These are phyloP conservation scores for Mycena crocata DNA, from an alignment of 768 basidiomycete genomes.

Conservation along the genomic window DNA sequence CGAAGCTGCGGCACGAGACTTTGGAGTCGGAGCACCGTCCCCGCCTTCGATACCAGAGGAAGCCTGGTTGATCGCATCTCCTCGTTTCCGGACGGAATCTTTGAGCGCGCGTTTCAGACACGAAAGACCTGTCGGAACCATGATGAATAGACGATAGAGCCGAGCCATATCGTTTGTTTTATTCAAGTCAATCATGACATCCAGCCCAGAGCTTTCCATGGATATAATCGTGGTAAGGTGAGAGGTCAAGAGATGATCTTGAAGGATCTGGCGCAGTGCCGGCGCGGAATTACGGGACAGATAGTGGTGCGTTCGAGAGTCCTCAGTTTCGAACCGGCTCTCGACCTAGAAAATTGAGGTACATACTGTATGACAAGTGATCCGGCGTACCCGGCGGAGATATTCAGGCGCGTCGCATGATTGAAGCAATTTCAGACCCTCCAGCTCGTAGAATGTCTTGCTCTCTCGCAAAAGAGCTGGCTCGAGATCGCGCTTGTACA, in stretches of 20 bases:
- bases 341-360: slow-evolving; percentile 69
- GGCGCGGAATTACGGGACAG: slow-evolving; percentile 78
- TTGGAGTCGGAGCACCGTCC: slow-evolving; percentile 54
- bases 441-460: slow-evolving; percentile 79
- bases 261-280: slow-evolving; percentile 79
- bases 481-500: slow-evolving; percentile 90
- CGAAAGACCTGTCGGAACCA: slow-evolving; percentile 74
- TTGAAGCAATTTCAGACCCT: slow-evolving; percentile 77
- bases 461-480: slow-evolving; percentile 84
- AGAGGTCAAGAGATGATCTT: slow-evolving; percentile 79
- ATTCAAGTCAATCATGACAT: slow-evolving; percentile 87
- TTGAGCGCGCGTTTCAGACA: slow-evolving; percentile 76
- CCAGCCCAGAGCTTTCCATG: slow-evolving; percentile 87
- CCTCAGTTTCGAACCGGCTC: slow-evolving; percentile 83
- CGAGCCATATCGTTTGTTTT: slow-evolving; percentile 81
- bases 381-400: slow-evolving; percentile 72
- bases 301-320: slow-evolving; percentile 87
- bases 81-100: slow-evolving; percentile 77
- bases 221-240: slow-evolving; percentile 81
- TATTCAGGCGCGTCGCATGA: slow-evolving; percentile 87
- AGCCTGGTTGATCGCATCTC: slow-evolving; percentile 81
- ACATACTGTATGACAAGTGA: neutral
- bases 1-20: slow-evolving; percentile 50
- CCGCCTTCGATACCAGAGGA: slow-evolving; percentile 57
- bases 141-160: slow-evolving; percentile 79